These are phyloP conservation scores for Ogataea degrootiae DNA, from an alignment of 805 yeast genomes.

Conservation along the genomic window DNA sequence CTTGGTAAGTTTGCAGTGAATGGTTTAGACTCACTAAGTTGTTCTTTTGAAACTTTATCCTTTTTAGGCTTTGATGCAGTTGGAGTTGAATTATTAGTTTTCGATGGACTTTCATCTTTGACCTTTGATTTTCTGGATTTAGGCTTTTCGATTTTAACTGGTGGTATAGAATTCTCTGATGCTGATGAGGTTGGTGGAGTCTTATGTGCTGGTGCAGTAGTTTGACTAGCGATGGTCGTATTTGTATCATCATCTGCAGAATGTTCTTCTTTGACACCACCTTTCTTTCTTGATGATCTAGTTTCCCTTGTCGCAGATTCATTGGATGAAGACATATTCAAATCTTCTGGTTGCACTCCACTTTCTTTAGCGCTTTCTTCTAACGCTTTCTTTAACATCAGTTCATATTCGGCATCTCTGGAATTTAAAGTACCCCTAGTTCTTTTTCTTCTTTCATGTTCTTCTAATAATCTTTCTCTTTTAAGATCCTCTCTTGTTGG, in stretches of 20 bases:
- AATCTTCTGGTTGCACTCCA: conserved; percentile 34
- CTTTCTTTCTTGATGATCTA: conserved; percentile 20
- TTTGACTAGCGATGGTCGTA: conserved; percentile 8
- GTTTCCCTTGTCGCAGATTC: conserved; percentile 23
- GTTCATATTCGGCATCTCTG: conserved; percentile 33
- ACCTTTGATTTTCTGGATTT: conserved; percentile 14
- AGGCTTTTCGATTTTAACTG: conserved; percentile 11
- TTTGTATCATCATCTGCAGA: conserved; percentile 13
- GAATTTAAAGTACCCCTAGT: conserved; percentile 21
- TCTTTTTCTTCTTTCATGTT: conserved; percentile 21
- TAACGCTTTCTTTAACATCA: conserved; percentile 39
- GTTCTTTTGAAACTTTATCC: conserved; percentile 17
- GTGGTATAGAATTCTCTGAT: conserved; percentile 12
- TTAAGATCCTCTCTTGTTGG: conserved; percentile 12
- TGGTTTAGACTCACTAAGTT: conserved; percentile 58
- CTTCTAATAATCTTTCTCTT: conserved; percentile 10
- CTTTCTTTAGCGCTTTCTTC: conserved; percentile 54
- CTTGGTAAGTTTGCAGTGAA: conserved; percentile 83
- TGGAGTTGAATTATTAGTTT: not conserved
- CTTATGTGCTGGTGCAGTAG: conserved; percentile 6
- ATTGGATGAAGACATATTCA: conserved; percentile 29
- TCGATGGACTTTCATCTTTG: conserved; percentile 1
- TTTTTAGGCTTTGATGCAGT: conserved; percentile 11
- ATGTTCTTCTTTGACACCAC: conserved; percentile 15
- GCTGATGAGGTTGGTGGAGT: conserved; percentile 19